Evolutionary conservation across 345 rosid species (phyloP).

Genomic region (Ricinus communis): DNA sequence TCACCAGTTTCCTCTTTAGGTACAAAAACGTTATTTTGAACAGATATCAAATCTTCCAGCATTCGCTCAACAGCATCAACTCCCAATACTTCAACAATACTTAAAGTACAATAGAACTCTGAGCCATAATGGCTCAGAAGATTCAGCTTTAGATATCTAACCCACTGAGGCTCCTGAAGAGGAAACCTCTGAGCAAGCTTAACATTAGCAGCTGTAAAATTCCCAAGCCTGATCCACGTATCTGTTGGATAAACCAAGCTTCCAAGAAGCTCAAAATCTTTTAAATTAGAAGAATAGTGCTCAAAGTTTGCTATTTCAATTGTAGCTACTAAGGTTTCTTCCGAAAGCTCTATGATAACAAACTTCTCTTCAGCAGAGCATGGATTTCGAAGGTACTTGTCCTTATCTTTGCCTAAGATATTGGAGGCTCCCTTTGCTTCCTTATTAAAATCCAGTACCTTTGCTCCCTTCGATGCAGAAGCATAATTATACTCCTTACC

Average conservation of each 20-base stretch:
- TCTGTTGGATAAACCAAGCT: constrained; percentile 90
- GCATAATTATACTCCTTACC: constrained; percentile 90
- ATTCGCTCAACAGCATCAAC: constrained; percentile 94
- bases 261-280: constrained; percentile 81
- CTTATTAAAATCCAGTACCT: constrained; percentile 77
- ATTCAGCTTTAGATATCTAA: constrained; percentile 72
- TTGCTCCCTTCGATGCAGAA: constrained; percentile 85
- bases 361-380: constrained; percentile 90
- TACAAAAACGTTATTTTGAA: constrained; percentile 46
- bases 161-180: constrained; percentile 79
- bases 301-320: constrained; percentile 84
- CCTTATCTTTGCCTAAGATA: constrained; percentile 74
- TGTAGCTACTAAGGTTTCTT: constrained; percentile 86
- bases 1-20: constrained; percentile 43
- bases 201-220: constrained; percentile 78
- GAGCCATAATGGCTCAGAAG: constrained; percentile 77
- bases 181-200: constrained; percentile 70
- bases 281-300: constrained; percentile 87
- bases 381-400: constrained; percentile 90
- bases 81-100: constrained; percentile 78
- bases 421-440: constrained; percentile 92
- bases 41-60: constrained; percentile 88
- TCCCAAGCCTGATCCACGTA: constrained; percentile 76
- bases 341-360: constrained; percentile 84
- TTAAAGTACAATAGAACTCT: constrained; percentile 93